Percentiles rank a stretch among this genome's conserved stretches.
Conservation (phyloP, 352 stramenopile genomes). For the Peronospora tabacina region DNA sequence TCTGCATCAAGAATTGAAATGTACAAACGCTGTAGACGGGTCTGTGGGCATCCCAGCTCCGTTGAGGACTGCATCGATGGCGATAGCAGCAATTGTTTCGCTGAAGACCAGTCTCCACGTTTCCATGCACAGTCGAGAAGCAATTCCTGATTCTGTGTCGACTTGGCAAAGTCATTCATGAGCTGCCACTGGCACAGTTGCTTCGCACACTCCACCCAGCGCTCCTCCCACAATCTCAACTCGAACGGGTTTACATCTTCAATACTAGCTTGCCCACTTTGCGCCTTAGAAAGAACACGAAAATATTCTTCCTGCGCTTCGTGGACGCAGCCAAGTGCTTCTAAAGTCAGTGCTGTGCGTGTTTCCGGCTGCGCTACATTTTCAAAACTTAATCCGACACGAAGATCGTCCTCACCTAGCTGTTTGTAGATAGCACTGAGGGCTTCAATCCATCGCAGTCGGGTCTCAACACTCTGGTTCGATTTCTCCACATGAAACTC, state of each 20-base stretch:
- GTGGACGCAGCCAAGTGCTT: slow-evolving; percentile 76
- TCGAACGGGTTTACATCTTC: slow-evolving; percentile 84
- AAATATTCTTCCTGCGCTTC: slow-evolving; percentile 87
- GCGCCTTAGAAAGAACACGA: slow-evolving; percentile 66
- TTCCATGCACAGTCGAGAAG: slow-evolving; percentile 91
- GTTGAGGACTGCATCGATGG: slow-evolving; percentile 54
- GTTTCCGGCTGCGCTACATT: slow-evolving; percentile 74
- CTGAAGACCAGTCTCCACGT: slow-evolving; percentile 81
- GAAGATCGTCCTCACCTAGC: slow-evolving; percentile 78
- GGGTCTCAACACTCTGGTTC: slow-evolving; percentile 53
- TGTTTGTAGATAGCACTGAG: slow-evolving; percentile 83
- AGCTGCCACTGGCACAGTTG: slow-evolving; percentile 90
- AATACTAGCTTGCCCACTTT: slow-evolving; percentile 61
- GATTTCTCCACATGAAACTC: slow-evolving; percentile 80
- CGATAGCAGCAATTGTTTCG: slow-evolving; percentile 69
- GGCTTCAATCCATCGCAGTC: slow-evolving; percentile 80
- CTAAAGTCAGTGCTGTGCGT: slow-evolving; percentile 56
- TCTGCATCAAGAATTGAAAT: slow-evolving; percentile 82
- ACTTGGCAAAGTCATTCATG: slow-evolving; percentile 89
- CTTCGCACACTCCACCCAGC: slow-evolving; percentile 88
- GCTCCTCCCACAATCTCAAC: slow-evolving; percentile 79
- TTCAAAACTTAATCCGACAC: slow-evolving; percentile 70
- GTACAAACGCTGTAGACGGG: slow-evolving; percentile 78
- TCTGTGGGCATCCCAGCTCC: slow-evolving; percentile 66
- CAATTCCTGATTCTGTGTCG: slow-evolving; percentile 88